Evolutionary conservation across 371 early-diverging fungal genomes (phyloP).

Genomic region (Apophysomyces elegans): DNA sequence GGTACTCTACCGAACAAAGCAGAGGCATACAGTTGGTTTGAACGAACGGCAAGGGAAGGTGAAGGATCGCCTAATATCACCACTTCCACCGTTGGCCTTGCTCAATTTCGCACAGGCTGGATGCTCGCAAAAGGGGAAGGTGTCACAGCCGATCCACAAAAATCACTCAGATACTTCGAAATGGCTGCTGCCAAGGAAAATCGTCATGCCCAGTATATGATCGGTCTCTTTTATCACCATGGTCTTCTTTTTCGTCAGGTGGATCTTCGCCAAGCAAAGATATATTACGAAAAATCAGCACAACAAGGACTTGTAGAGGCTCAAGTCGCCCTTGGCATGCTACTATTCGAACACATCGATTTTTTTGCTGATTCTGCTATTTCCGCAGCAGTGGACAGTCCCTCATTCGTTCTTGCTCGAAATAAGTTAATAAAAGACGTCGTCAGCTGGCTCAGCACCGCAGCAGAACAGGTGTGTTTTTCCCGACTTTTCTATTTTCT

Average conservation of each 20-base stretch:
- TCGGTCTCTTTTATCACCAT: slow-evolving; percentile 33
- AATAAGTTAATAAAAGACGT: slow-evolving; percentile 18
- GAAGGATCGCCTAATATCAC: background rate
- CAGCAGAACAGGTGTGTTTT: slow-evolving; percentile 27
- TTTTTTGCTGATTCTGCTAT: background rate
- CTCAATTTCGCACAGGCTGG: slow-evolving; percentile 8
- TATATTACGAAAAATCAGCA: slow-evolving; percentile 17
- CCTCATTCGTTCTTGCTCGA: slow-evolving; percentile 3
- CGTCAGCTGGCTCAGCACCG: slow-evolving; percentile 29
- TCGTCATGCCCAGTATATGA: slow-evolving; percentile 35
- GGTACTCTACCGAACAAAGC: slow-evolving; percentile 7
- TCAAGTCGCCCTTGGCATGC: slow-evolving; percentile 31
- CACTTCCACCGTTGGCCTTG: background rate
- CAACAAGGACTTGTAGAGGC: slow-evolving; percentile 36
- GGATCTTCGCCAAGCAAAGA: background rate
- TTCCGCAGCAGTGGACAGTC: slow-evolving; percentile 9
- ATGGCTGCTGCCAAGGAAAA: slow-evolving; percentile 26
- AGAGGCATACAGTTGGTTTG: slow-evolving; percentile 17
- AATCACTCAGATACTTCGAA: slow-evolving; percentile 9
- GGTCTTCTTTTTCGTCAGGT: background rate
- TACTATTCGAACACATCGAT: slow-evolving; percentile 18
- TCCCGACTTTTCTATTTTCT: too few relatives aligned
- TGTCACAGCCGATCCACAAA: slow-evolving; percentile 13
- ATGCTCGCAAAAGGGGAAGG: slow-evolving; percentile 10
- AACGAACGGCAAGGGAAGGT: background rate